Base-by-base conservation (phyloP, 78 protist species). In the Dictyostelium purpureum region DNA sequence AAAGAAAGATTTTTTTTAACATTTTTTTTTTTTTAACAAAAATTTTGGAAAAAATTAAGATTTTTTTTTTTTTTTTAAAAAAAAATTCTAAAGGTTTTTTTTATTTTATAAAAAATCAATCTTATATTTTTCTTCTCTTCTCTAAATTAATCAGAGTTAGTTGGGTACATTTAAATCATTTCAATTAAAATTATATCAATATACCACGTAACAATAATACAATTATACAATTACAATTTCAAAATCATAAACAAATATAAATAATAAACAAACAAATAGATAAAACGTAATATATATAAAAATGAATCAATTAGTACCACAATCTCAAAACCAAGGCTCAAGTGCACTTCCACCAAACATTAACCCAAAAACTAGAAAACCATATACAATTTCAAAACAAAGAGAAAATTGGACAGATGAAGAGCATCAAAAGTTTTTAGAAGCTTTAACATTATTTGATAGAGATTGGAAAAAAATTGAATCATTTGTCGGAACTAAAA, bases 401-500 rank as follows among this genome's bases (percentile, higher is more conserved):
- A 75, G 96, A 67, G 96, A 94, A 43, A 85, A 89, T 47, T 94
- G 96, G 96, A 87, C 94, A 12, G 96, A 94, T 19, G 94, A 88
- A 6, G 96, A 94, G 38, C 96, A 94, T 11, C 42, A 33, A 37
- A 94, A 94, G 71, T 94, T 94, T 49, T 57, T 94, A 54, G 95
- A 94, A 28, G 96, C 96, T 21, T 47, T 94, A 12, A 88, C 88
- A 33, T 57, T 94, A 75, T 94, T 75, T 57, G 96, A 80, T n/a
- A 89, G 96, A 57, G 96, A 94, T 88, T 94, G 96, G 96, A 94
- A 89, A 67, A 94, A 88, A 54, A 94, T 94, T 19, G 96, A 89
- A 77, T 43, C 56, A n/a, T 94, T 79, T 59, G 87, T 94, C 21
- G 94, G 94, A 19, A 94, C 94, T 28, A 94, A 94, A 42, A 94